phyloP scores from a whole-genome alignment of 1,139 yeast species.

The Geotrichum macrosporum region DNA sequence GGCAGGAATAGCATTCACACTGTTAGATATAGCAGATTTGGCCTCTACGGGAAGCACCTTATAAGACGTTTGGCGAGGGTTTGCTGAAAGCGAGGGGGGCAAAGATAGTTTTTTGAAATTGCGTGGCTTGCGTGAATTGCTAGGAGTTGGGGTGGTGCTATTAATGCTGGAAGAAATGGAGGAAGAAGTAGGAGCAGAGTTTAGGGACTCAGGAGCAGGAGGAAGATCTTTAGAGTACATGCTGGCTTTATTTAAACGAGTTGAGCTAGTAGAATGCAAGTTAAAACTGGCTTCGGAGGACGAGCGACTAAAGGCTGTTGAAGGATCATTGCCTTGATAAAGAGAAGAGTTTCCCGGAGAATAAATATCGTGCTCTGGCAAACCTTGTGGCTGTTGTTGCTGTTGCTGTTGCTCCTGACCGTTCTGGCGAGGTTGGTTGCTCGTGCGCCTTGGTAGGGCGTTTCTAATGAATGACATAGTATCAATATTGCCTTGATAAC shows the following conservation, averaged over 20 bases:
- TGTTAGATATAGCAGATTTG: constrained; percentile 14
- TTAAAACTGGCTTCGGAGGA: neutral
- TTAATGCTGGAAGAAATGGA: constrained; percentile 8
- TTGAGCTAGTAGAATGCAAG: constrained; percentile 3
- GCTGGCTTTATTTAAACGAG: neutral
- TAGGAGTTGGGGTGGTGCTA: neutral
- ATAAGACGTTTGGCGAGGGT: constrained; percentile 14
- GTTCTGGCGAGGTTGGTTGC: constrained; percentile 7
- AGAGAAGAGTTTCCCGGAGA: neutral
- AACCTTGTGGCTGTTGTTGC: constrained; percentile 8
- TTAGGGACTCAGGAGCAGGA: constrained; percentile 9
- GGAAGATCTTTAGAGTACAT: constrained; percentile 14
- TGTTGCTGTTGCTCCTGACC: constrained; percentile 10
- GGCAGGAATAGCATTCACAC: neutral
- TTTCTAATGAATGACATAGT: constrained; percentile 18
- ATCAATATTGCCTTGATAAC: no score
- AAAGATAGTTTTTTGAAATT: constrained; percentile 70
- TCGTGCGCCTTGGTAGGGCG: constrained; percentile 17
- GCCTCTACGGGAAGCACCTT: constrained; percentile 13
- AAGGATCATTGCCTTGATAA: neutral
- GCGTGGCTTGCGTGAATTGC: constrained; percentile 64
- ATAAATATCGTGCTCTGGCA: constrained; percentile 2
- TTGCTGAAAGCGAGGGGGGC: constrained; percentile 27
- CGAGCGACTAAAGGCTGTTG: neutral
- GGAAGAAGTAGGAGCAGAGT: constrained; percentile 1